Percentiles rank a stretch among this genome's conserved stretches.
These are phyloP conservation scores for Butyriboletus loyo DNA, from an alignment of 768 basidiomycete genomes.

Conservation along the genomic window DNA sequence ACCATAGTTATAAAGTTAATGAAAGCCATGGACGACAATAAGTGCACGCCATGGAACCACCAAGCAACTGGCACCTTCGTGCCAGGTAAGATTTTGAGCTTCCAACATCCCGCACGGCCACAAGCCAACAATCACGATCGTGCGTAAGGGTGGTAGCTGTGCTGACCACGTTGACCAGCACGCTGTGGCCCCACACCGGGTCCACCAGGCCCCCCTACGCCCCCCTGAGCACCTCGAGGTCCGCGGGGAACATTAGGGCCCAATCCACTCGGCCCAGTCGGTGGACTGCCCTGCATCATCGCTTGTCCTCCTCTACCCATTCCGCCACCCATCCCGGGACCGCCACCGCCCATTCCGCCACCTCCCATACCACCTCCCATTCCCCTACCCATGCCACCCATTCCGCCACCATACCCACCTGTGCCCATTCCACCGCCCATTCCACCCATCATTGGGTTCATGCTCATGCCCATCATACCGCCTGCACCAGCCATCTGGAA, in stretches of 20 bases:
- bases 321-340: conserved; percentile 34
- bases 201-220: conserved; percentile 47
- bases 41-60: conserved; percentile 3
- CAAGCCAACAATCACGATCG: conserved; percentile 40
- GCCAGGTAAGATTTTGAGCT: conserved; percentile 15
- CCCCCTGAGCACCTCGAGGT: conserved; percentile 56
- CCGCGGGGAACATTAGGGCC: conserved; percentile 63
- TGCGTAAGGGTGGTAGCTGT: conserved; percentile 83
- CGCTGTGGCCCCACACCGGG: conserved; percentile 71
- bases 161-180: conserved; percentile 66
- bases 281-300: conserved; percentile 37
- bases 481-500: conserved; percentile 74
- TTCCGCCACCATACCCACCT: conserved; percentile 35
- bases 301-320: conserved; percentile 42
- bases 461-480: conserved; percentile 43
- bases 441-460: conserved; percentile 35
- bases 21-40: conserved; percentile 6
- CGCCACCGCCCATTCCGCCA: conserved; percentile 38
- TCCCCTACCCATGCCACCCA: conserved; percentile 40
- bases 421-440: conserved; percentile 27
- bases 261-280: conserved; percentile 41
- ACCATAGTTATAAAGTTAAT: conserved; percentile 17
- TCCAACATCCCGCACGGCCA: neutral
- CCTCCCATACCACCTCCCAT: conserved; percentile 42
- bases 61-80: neutral